phyloP scores from a whole-genome alignment of 225 moss, liverwort and hornwort genomes.

The Ulota crispa region DNA sequence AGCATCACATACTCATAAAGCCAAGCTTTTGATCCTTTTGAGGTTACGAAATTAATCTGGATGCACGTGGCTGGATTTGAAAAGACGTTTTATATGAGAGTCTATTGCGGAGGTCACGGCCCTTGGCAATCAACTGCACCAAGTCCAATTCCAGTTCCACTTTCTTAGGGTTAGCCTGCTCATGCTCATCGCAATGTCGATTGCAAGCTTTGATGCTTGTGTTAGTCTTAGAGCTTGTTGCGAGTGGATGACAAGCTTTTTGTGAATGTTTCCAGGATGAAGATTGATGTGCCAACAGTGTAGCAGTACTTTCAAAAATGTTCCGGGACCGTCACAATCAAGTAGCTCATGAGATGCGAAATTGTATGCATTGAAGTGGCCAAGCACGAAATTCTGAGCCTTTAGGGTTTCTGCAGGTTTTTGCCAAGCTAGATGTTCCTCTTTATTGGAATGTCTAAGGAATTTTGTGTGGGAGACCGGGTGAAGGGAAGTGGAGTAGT shows the following conservation, averaged over 20 bases:
- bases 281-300: not conserved
- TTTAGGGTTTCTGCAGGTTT: slow-evolving; percentile 17
- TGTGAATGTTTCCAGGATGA: slow-evolving; percentile 24
- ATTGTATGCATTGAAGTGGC: slow-evolving; percentile 7
- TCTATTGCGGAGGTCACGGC: too few species aligned
- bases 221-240: not conserved
- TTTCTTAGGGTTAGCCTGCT: slow-evolving; percentile 31
- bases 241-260: slow-evolving; percentile 14
- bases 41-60: slow-evolving; percentile 11
- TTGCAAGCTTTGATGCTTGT: slow-evolving; percentile 8
- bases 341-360: not conserved
- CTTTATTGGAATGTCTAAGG: slow-evolving; percentile 49
- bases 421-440: slow-evolving; percentile 28
- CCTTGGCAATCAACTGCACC: not conserved
- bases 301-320: not conserved
- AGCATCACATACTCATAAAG: not conserved
- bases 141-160: not conserved
- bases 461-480: slow-evolving; percentile 28
- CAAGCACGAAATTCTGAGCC: not conserved
- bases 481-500: slow-evolving; percentile 24
- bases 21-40: not conserved
- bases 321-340: not conserved
- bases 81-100: not conserved
- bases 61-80: not conserved
- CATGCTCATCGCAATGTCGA: not conserved